Evolutionary conservation across 2,329 filamentous ascomycete genomes (phyloP), one percentile per base, ranked within the genome.

Genomic region (Paraphoma chrysanthemicola): DNA sequence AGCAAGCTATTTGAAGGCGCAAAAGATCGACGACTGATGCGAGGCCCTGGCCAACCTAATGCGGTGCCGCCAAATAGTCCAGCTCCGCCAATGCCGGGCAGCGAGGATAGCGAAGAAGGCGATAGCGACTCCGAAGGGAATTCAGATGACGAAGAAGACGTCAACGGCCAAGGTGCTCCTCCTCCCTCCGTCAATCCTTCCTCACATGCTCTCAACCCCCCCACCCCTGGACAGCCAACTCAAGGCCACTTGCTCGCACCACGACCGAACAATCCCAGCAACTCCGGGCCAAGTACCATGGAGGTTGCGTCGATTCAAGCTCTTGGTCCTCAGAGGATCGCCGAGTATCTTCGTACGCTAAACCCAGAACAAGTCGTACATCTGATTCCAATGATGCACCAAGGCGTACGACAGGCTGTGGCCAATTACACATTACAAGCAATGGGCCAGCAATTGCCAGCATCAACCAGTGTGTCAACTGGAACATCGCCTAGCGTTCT

Each of bases 1-100:
- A 67, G 67, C 11, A 62, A 51, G 36, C 41, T 66, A 4, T 71
- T 72, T 28, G 49, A 61, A 33, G 44, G 53, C 14, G 58, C 67
- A 4, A 54, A 23, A 12, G 59, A 56, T 33, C 29, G 18, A 29
- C 29, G 28, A n/a, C 11, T 29, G 9, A 31, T 48, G 38, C 7
- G 17, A 38, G 28, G n/a, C 11, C 33, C 44, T 33, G 39, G 12
- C n/a, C 10, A 7, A 16, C 39, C 39, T 42, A n/a, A 14, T 36
- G 33, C 33, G 33, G 9, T 10, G 9, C 14, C 33, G 33, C 33
- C 33, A 10, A 10, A 14, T 4, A 17, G n/a, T 17, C 33, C 38
- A 33, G n/a, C 8, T 17, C 39, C 8, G 16, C 10, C 33, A 36
- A 10, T 36, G 9, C 39, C 39, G 8, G 39, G 50, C 16, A 33